Conservation (phyloP, 177 flowering plant species). For the Vitis hybrid region DNA sequence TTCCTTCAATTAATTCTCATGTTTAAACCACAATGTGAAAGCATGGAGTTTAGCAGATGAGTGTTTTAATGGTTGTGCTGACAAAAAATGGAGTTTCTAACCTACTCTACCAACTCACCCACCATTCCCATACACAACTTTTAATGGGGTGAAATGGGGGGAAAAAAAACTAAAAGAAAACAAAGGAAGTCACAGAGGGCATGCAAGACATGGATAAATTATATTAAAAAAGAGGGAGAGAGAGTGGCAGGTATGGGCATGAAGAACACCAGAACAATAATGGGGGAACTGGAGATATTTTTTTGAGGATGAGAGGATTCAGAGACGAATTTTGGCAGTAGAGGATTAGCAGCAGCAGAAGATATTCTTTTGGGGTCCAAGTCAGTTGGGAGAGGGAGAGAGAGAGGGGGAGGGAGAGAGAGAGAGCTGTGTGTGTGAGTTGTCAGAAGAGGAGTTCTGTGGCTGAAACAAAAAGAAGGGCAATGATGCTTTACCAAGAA, state of each 20-base stretch:
- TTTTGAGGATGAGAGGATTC: slow-evolving; percentile 3
- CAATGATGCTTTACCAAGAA: slow-evolving; percentile 6
- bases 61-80: no score
- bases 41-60: no score
- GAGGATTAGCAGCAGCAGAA: not conserved
- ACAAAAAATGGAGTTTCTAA: no score
- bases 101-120: no score
- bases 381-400: slow-evolving; percentile 16
- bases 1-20: no score
- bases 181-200: no score
- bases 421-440: not conserved
- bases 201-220: no score
- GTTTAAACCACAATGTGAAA: no score
- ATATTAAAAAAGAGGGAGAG: not conserved
- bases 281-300: not conserved
- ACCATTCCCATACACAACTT: no score
- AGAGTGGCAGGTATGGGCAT: not conserved
- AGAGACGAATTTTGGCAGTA: not conserved
- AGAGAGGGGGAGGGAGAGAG: not conserved
- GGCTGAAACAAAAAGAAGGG: slow-evolving; percentile 14
- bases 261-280: not conserved
- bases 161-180: no score
- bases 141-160: not conserved
- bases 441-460: slow-evolving; percentile 11
- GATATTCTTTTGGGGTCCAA: slow-evolving; percentile 14